Evolutionary conservation across 495 filamentous ascomycete species (phyloP).

Genomic region (Penicillium manginii): DNA sequence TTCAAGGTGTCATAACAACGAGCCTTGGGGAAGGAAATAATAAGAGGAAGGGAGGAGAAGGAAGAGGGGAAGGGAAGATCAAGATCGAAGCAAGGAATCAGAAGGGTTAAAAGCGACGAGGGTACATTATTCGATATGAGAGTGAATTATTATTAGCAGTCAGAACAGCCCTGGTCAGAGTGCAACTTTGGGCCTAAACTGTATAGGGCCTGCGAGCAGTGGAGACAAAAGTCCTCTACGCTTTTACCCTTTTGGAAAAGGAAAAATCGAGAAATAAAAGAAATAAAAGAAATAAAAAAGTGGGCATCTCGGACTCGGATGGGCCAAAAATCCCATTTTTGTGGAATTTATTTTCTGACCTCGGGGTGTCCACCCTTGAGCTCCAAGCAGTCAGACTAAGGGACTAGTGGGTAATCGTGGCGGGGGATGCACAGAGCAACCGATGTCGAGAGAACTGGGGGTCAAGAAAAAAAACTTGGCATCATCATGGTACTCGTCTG

Average conservation of each 20-base stretch:
- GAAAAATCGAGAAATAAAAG: not conserved
- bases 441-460: constrained; percentile 25
- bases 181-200: constrained; percentile 31
- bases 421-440: constrained; percentile 33
- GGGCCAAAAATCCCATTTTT: constrained; percentile 4
- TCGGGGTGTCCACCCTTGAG: constrained; percentile 7
- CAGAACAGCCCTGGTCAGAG: constrained; percentile 28
- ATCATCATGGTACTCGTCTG: constrained; percentile 7
- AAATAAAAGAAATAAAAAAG: constrained; percentile 10
- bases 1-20: constrained; percentile 39
- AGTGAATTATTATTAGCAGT: constrained; percentile 35
- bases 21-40: constrained; percentile 21
- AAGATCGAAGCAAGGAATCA: constrained; percentile 30
- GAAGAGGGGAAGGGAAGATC: constrained; percentile 21
- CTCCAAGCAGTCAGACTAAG: constrained; percentile 10
- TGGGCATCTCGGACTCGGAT: constrained; percentile 1
- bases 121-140: constrained; percentile 19
- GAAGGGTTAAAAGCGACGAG: constrained; percentile 35
- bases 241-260: constrained; percentile 15
- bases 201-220: constrained; percentile 14
- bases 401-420: constrained; percentile 37
- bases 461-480: constrained; percentile 17
- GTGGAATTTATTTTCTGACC: constrained; percentile 6
- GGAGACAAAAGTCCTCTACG: not conserved
- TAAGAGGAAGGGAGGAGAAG: constrained; percentile 18